These are phyloP conservation scores for Leucosporidium creatinivorum DNA, from an alignment of 768 basidiomycete species.

Conservation along the genomic window DNA sequence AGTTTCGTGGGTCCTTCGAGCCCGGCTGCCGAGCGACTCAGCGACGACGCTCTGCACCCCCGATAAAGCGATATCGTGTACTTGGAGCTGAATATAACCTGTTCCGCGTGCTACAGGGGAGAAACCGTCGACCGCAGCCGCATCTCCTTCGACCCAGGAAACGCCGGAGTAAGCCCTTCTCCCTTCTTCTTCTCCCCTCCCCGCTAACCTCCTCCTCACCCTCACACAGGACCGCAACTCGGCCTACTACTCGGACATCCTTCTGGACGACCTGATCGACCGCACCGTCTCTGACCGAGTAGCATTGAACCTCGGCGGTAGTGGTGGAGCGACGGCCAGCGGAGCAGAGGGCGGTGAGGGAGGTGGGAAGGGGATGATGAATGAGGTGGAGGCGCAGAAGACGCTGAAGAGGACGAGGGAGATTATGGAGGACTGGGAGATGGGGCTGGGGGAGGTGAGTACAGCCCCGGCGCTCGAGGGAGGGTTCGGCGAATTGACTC, in stretches of 20 bases:
- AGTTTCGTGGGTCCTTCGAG: too few species aligned
- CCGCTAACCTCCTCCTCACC: slow-evolving; percentile 30
- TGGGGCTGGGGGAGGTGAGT: slow-evolving; percentile 35
- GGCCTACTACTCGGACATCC: slow-evolving; percentile 55
- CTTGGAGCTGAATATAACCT: too few species aligned
- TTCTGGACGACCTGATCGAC: slow-evolving; percentile 76
- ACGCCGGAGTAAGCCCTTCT: slow-evolving; percentile 27
- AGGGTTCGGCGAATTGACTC: too few species aligned
- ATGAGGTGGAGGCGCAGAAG: neutral
- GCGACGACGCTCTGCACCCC: too few species aligned
- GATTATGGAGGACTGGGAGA: slow-evolving; percentile 17
- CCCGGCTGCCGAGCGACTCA: too few species aligned
- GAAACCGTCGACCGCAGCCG: slow-evolving; percentile 33
- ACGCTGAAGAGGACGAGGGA: slow-evolving; percentile 18
- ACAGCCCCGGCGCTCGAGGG: too few species aligned
- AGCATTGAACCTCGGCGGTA: slow-evolving; percentile 40
- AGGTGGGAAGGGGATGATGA: neutral
- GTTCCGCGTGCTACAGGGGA: too few species aligned
- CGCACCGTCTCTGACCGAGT: slow-evolving; percentile 67
- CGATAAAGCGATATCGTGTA: too few species aligned
- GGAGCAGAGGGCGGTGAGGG: neutral
- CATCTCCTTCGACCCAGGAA: slow-evolving; percentile 52
- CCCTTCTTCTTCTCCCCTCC: neutral
- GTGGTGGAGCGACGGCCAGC: neutral
- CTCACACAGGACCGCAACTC: slow-evolving; percentile 30